Evolutionary conservation across 164 flowering plant species (phyloP).

Genomic region (Sextonia rubra): DNA sequence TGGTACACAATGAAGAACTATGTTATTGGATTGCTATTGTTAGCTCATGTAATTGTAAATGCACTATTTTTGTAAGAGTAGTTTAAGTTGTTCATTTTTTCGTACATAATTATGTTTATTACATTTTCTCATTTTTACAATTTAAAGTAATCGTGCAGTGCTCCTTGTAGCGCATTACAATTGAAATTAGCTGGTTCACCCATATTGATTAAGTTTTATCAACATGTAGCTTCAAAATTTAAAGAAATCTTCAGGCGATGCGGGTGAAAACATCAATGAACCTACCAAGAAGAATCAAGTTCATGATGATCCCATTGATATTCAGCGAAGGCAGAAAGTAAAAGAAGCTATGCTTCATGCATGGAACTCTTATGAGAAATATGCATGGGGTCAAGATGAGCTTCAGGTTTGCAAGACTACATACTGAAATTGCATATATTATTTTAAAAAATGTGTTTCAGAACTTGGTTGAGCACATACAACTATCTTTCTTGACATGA

Average conservation of each 20-base stretch:
- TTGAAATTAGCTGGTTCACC: background rate
- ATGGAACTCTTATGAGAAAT: constrained; percentile 89
- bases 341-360: constrained; percentile 99
- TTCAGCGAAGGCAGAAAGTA: constrained; percentile 71
- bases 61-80: too few species aligned
- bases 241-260: constrained; percentile 25
- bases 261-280: too few species aligned
- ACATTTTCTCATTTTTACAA: too few species aligned
- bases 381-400: constrained; percentile 99
- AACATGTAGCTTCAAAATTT: constrained; percentile 51
- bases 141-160: too few species aligned
- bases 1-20: too few species aligned
- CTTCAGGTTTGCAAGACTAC: constrained; percentile 64
- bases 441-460: background rate
- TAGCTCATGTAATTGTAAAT: too few species aligned
- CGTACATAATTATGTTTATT: too few species aligned
- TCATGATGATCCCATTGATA: constrained; percentile 59
- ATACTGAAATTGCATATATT: background rate
- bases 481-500: background rate
- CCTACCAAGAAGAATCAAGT: constrained; percentile 15
- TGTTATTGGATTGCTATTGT: too few species aligned
- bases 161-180: too few species aligned
- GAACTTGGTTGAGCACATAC: background rate
- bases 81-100: too few species aligned
- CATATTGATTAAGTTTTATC: background rate